phyloP scores from a whole-genome alignment of 2,329 filamentous ascomycete genomes.

The Furcasterigmium furcatum region DNA sequence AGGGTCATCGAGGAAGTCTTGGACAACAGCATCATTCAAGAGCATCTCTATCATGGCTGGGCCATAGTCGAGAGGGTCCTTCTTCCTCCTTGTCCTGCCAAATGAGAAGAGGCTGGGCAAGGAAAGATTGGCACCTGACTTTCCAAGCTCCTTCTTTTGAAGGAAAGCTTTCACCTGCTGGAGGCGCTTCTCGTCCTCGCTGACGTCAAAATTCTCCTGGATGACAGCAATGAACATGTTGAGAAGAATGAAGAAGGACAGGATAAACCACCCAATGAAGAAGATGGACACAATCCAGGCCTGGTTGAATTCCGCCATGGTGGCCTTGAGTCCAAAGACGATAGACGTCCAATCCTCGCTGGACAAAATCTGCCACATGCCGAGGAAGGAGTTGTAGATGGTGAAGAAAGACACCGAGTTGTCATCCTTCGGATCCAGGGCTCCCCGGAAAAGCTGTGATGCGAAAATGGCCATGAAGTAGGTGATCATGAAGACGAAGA shows the following conservation, averaged over 20 bases:
- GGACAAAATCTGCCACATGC: conserved; percentile 96
- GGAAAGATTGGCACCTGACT: conserved; percentile 69
- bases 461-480: conserved; percentile 94
- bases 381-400: conserved; percentile 93
- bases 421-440: background rate
- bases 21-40: conserved; percentile 91
- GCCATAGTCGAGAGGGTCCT: conserved; percentile 88
- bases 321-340: conserved; percentile 76
- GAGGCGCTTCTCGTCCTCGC: conserved; percentile 94
- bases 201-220: conserved; percentile 98
- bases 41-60: conserved; percentile 94
- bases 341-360: conserved; percentile 95
- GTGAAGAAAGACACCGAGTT: conserved; percentile 80
- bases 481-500: conserved; percentile 95
- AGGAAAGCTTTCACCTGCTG: conserved; percentile 96
- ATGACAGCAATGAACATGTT: conserved; percentile 99
- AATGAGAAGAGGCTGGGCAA: conserved; percentile 68
- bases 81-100: conserved; percentile 55
- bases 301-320: conserved; percentile 63
- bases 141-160: conserved; percentile 81
- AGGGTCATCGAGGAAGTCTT: conserved; percentile 85
- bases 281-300: conserved; percentile 92
- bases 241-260: conserved; percentile 91
- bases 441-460: conserved; percentile 82
- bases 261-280: conserved; percentile 91